Percentiles rank a stretch among this genome's conserved stretches.
These are phyloP conservation scores for Acanthamoeba lenticulata DNA, from an alignment of 208 protist genomes.

Conservation along the genomic window DNA sequence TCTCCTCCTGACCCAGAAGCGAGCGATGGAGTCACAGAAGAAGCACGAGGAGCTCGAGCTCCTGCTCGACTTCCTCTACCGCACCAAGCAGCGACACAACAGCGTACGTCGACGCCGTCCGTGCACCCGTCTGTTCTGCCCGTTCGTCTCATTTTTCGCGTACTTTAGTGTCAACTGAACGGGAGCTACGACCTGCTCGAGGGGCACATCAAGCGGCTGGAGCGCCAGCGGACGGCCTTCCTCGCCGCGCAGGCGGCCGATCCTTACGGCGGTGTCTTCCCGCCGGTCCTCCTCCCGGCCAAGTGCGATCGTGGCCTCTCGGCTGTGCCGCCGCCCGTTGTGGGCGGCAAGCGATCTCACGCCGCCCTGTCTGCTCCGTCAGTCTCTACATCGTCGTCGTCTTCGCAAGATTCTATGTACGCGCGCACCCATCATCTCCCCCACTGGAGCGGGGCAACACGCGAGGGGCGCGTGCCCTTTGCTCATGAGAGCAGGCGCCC, in stretches of 20 bases:
- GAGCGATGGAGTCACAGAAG: constrained; percentile 11
- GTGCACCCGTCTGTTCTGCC: background rate
- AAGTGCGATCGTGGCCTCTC: too few species aligned
- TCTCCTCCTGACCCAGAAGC: background rate
- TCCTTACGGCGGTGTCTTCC: background rate
- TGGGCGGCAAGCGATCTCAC: background rate
- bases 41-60: constrained; percentile 41
- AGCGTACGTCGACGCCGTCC: background rate
- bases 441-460: too few species aligned
- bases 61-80: constrained; percentile 48
- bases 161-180: background rate
- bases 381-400: too few species aligned
- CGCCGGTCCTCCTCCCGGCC: too few species aligned
- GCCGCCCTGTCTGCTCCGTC: background rate
- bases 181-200: constrained; percentile 60
- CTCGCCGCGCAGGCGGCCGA: background rate
- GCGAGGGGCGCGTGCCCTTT: too few species aligned
- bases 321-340: background rate
- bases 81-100: constrained; percentile 4
- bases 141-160: background rate
- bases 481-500: too few species aligned
- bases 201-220: constrained; percentile 14
- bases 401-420: constrained; percentile 18
- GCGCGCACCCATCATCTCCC: too few species aligned
- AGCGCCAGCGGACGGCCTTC: background rate